Base-by-base conservation (phyloP, 2,329 filamentous ascomycete genomes). In the Macrophomina phaseolina region DNA sequence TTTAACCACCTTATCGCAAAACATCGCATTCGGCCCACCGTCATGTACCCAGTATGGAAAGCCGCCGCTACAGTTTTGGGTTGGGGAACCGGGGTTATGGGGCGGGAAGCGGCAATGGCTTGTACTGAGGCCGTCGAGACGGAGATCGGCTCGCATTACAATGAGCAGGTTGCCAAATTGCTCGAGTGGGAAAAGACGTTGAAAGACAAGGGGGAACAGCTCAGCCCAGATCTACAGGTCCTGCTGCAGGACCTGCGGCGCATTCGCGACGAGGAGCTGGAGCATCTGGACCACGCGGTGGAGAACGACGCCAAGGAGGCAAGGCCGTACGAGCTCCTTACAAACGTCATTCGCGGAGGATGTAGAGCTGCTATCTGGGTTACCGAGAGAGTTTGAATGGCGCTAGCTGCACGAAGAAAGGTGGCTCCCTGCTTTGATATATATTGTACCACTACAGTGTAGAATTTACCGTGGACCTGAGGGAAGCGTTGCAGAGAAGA, bases 81-180 rank as follows among this genome's bases (percentile, higher is more conserved):
- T 18, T 97, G 95, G 93, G 86, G 87, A 4, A 99, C 95, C 0
- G 95, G 91, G 0, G 81, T 95, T 49, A 86, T 99, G 85, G 94
- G 95, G 0, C 87, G 93, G 58, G 93, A 98, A 80, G 94, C 94
- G 1, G 94, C 95, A 42, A 99, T 99, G 95, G 95, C 95, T 12
- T 99, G 95, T 77, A 98, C 95, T 0, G 95, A 99, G 80, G 95
- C 95, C 1, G 94, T 99, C 1, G 95, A 99, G 84, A 99, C 94
- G 6, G 95, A 98, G 82, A 99, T 99, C 69, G 95, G 95, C 2
- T 89, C 89, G 34, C 95, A 99, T 81, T 99, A 99, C 78, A 98
- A 98, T 77, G 89, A 89, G 70, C 95, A 99, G 81, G 93, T 99
- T 49, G 84, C 92, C 32, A 86, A 87, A 64, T 81, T 99, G 72